Base-by-base conservation (phyloP, 1,284 basidiomycete genomes). In the Singerocomus inundabilis region DNA sequence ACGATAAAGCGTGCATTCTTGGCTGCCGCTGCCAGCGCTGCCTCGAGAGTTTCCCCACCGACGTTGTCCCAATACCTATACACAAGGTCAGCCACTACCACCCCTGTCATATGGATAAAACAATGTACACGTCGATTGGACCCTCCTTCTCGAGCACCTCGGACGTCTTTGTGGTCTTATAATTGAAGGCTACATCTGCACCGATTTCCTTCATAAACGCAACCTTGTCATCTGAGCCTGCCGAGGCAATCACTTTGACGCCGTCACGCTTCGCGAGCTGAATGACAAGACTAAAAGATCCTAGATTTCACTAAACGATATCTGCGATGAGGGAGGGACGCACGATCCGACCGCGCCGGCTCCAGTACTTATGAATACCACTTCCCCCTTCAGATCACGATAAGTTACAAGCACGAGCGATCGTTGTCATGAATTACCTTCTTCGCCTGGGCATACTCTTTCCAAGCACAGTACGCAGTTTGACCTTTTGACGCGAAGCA, bases 21-120 rank as follows among this genome's bases (percentile, higher is more conserved):
- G 24, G 76, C 76, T 30, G 86, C 74, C 44, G 74, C 69, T 4
- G 70, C 71, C 13, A 88, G 63, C 1, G 79, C 79, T 31, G 77
- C 70, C 42, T 88, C 82, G 15, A 88, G 72, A 4, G 43, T 34
- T 31, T 54, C 38, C 2, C 55, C 52, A 21, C 55, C 52, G 12
- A 57, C 55, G 13, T 57, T 49, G 24, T 54, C 55, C 55, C 51
- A 57, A 55, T 70, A 76, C 21, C 78, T 81, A 35, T 31, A 16
- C 12, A 18, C 18, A 2, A 16, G 10, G 16, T 45, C n/a, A 6
- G 36, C 16, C 5, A 18, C 21, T 18, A 1, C 11, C 30, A 18
- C 8, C 11, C 12, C 26, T 6, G 13, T 8, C 7, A 35, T 11
- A 33, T 25, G 24, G 29, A 15, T 3, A 25, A 31, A 25, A 35